These are phyloP conservation scores for Suhomyces sp. DNA, from an alignment of 805 yeast genomes.

Conservation along the genomic window DNA sequence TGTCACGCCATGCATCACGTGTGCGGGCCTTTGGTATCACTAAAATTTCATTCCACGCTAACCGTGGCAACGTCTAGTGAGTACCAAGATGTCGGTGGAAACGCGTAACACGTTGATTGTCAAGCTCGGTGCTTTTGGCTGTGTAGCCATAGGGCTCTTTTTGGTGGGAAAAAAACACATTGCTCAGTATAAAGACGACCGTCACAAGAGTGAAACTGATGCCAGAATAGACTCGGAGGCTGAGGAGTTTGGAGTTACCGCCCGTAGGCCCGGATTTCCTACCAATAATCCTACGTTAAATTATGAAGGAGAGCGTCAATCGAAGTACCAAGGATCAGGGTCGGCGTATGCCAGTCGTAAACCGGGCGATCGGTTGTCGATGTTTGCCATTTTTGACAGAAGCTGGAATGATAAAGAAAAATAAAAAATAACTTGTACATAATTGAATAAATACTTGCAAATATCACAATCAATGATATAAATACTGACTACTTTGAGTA, in stretches of 20 bases:
- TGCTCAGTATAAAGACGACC: slow-evolving; percentile 29
- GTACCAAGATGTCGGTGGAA: slow-evolving; percentile 26
- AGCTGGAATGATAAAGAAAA: slow-evolving; percentile 7
- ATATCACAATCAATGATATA: not conserved
- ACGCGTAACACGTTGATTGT: slow-evolving; percentile 34
- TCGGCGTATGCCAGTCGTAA: slow-evolving; percentile 55
- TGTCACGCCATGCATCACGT: not conserved
- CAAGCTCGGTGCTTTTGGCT: slow-evolving; percentile 33
- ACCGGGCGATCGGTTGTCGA: slow-evolving; percentile 50
- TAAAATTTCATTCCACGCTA: not conserved
- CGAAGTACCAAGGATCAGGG: slow-evolving; percentile 69
- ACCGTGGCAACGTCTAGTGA: not conserved
- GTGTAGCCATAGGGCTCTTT: slow-evolving; percentile 30
- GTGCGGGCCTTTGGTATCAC: not conserved
- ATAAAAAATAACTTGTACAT: not conserved
- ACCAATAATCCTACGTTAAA: slow-evolving; percentile 27
- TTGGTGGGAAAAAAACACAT: slow-evolving; percentile 37
- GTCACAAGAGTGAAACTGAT: slow-evolving; percentile 36
- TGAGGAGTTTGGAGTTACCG: slow-evolving; percentile 26
- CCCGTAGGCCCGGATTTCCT: slow-evolving; percentile 58
- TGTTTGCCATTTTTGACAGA: slow-evolving; percentile 25
- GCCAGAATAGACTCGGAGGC: slow-evolving; percentile 29
- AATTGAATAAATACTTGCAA: not conserved
- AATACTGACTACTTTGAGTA: not conserved
- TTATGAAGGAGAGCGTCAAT: slow-evolving; percentile 45